These are phyloP conservation scores for Tardiomyces depauwii DNA, from an alignment of 1,139 yeast genomes.

Conservation along the genomic window DNA sequence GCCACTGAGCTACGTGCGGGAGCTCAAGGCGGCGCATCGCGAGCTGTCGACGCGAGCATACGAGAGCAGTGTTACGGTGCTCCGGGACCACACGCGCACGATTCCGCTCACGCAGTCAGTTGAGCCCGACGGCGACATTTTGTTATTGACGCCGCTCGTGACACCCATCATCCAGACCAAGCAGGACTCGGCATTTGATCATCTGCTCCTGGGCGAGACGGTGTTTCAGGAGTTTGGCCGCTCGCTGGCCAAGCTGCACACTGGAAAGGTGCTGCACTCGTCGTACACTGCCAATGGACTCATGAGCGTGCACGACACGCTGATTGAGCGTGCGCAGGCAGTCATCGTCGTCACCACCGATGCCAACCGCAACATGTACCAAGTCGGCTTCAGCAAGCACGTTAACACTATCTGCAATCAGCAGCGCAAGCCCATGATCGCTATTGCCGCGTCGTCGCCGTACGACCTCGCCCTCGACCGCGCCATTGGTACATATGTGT, in stretches of 20 bases:
- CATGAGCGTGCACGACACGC: slow-evolving; percentile 44
- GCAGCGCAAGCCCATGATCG: slow-evolving; percentile 44
- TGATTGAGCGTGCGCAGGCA: slow-evolving; percentile 44
- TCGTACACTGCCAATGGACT: slow-evolving; percentile 58
- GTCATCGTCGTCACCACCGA: slow-evolving; percentile 53
- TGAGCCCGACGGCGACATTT: slow-evolving; percentile 27
- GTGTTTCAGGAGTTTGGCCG: slow-evolving; percentile 36
- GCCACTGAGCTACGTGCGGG: slow-evolving; percentile 22
- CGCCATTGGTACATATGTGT: slow-evolving; percentile 45
- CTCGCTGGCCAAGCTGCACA: slow-evolving; percentile 16
- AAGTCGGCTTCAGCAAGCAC: slow-evolving; percentile 52
- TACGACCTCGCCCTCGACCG: slow-evolving; percentile 50
- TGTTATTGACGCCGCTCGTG: slow-evolving; percentile 43
- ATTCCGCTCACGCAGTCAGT: slow-evolving; percentile 42
- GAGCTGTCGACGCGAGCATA: slow-evolving; percentile 39
- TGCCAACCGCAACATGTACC: slow-evolving; percentile 54
- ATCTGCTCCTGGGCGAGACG: slow-evolving; percentile 42
- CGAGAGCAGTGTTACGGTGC: slow-evolving; percentile 42
- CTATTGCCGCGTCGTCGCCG: slow-evolving; percentile 56
- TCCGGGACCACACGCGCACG: slow-evolving; percentile 42
- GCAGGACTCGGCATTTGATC: slow-evolving; percentile 13
- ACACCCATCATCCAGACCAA: slow-evolving; percentile 30
- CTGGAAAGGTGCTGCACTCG: slow-evolving; percentile 45
- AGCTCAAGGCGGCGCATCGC: slow-evolving; percentile 34
- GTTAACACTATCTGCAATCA: slow-evolving; percentile 45